phyloP scores from a whole-genome alignment of 352 stramenopile genomes.

The Phytophthora niederhauseri region DNA sequence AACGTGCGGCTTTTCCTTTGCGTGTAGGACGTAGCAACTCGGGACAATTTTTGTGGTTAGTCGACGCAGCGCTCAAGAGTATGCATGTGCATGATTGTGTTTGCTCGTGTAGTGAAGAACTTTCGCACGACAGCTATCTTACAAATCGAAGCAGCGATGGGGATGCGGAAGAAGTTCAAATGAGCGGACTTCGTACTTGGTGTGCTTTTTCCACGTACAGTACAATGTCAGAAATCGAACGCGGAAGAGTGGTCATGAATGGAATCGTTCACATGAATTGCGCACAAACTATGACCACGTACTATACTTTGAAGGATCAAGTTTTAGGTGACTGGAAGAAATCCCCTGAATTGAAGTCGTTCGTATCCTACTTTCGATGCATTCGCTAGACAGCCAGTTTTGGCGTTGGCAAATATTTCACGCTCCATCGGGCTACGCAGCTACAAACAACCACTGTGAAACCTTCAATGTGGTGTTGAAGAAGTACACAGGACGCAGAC shows the following conservation, averaged over 20 bases:
- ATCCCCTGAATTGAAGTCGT: not conserved
- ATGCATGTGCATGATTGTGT: slow-evolving; percentile 1
- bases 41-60: not conserved
- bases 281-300: not conserved
- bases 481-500: not conserved
- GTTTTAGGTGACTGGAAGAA: not conserved
- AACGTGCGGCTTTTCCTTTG: not conserved
- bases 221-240: slow-evolving; percentile 5
- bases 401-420: slow-evolving; percentile 6
- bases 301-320: not conserved
- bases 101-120: not conserved
- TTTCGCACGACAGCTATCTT: not conserved
- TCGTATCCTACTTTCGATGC: not conserved
- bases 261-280: not conserved
- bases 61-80: not conserved
- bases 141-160: not conserved
- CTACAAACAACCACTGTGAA: slow-evolving; percentile 6
- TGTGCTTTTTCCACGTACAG: slow-evolving; percentile 7
- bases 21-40: not conserved
- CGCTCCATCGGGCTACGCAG: not conserved
- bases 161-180: slow-evolving; percentile 4
- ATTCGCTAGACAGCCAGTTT: not conserved
- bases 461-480: slow-evolving; percentile 6
- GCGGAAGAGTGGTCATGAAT: not conserved
- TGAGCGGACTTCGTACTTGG: not conserved